Conservation (phyloP, 306 rosid species). For the Vigna nakashimae region DNA sequence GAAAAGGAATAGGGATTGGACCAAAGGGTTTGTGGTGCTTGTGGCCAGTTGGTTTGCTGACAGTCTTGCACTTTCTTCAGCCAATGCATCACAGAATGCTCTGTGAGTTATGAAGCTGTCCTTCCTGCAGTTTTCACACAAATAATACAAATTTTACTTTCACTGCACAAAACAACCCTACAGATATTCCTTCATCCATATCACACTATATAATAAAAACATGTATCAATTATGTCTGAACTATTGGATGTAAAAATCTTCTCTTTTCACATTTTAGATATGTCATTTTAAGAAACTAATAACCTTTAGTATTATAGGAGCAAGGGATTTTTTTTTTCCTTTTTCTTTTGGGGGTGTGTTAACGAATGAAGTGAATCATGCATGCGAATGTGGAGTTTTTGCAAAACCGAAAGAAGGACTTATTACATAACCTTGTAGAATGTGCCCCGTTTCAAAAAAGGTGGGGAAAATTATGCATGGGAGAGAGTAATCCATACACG, state of each 20-base stretch:
- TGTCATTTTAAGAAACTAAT: background rate
- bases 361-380: conserved; percentile 31
- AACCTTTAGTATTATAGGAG: too few relatives aligned
- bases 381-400: conserved; percentile 41
- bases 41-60: conserved; percentile 58
- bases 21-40: conserved; percentile 41
- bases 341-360: too few relatives aligned
- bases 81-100: conserved; percentile 96
- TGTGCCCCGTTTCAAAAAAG: conserved; percentile 47
- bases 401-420: conserved; percentile 31
- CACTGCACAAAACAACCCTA: background rate
- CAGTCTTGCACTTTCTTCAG: conserved; percentile 89
- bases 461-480: conserved; percentile 52
- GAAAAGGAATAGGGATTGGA: conserved; percentile 69
- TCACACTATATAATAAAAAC: background rate
- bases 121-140: conserved; percentile 66
- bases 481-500: conserved; percentile 33
- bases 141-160: background rate
- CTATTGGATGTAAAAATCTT: too few relatives aligned
- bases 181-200: background rate
- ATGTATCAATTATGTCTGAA: background rate
- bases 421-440: conserved; percentile 42
- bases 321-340: too few relatives aligned
- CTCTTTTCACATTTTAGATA: too few relatives aligned
- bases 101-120: conserved; percentile 96